A percentile compares a stretch with the other conserved stretches of the same genome.
Evolutionary conservation across 768 basidiomycete genomes (phyloP).

Genomic region (Lentinula sp.): DNA sequence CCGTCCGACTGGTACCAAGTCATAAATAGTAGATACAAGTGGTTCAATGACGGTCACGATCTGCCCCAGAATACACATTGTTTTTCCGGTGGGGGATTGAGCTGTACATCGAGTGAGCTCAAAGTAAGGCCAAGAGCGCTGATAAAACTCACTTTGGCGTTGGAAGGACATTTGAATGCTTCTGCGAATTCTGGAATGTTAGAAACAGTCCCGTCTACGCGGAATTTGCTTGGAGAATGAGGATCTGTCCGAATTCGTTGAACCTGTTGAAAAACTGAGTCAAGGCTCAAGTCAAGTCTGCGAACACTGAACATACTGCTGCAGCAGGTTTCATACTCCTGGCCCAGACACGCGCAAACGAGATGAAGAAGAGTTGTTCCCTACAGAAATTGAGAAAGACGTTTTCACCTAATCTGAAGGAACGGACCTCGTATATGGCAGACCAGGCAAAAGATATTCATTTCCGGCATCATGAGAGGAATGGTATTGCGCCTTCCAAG

Average conservation of each 20-base stretch:
- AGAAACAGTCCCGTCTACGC: constrained; percentile 80
- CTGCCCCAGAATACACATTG: constrained; percentile 72
- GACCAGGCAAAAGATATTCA: constrained; percentile 77
- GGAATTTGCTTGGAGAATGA: constrained; percentile 75
- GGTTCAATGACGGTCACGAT: neutral
- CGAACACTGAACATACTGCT: constrained; percentile 41
- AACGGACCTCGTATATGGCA: constrained; percentile 63
- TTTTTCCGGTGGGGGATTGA: constrained; percentile 78
- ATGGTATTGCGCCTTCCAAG: constrained; percentile 80
- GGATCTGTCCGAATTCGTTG: constrained; percentile 83
- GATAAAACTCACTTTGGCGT: constrained; percentile 52
- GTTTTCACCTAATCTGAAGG: neutral
- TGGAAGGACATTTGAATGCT: constrained; percentile 77
- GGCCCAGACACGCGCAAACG: constrained; percentile 87
- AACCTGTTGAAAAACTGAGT: constrained; percentile 32
- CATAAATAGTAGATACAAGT: neutral
- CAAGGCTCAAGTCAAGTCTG: neutral
- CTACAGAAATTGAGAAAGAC: constrained; percentile 25
- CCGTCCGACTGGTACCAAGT: neutral
- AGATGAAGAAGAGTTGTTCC: constrained; percentile 93
- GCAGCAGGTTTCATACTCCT: constrained; percentile 73
- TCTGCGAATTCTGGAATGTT: constrained; percentile 87
- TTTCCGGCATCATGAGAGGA: constrained; percentile 49
- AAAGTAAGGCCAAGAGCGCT: neutral
- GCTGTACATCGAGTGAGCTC: constrained; percentile 28